Conservation (phyloP, 148 eudicot genomes). For the Vaccinium darrowii region DNA sequence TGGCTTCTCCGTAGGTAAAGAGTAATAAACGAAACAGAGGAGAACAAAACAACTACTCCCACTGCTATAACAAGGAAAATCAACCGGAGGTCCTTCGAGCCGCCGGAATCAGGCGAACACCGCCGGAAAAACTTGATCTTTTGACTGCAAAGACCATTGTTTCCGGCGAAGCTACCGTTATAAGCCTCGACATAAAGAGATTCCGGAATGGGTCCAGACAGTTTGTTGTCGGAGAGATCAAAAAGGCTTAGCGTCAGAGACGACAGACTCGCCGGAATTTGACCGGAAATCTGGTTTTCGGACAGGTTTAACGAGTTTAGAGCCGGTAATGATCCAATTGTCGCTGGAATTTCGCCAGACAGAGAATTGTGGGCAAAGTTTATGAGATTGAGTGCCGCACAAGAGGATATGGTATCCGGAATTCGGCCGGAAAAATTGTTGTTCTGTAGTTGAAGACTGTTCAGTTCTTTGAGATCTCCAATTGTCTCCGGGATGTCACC, state of each 20-base stretch:
- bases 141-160: slow-evolving; percentile 63
- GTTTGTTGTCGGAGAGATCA: slow-evolving; percentile 62
- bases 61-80: slow-evolving; percentile 42
- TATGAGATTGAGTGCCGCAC: slow-evolving; percentile 49
- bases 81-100: slow-evolving; percentile 23
- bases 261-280: slow-evolving; percentile 52
- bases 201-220: slow-evolving; percentile 60
- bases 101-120: slow-evolving; percentile 39
- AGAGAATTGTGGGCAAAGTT: slow-evolving; percentile 55
- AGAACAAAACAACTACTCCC: slow-evolving; percentile 34
- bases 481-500: slow-evolving; percentile 52
- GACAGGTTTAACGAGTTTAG: slow-evolving; percentile 69
- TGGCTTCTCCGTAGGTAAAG: slow-evolving; percentile 38
- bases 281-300: slow-evolving; percentile 53
- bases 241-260: slow-evolving; percentile 58
- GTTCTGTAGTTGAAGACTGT: slow-evolving; percentile 46
- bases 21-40: slow-evolving; percentile 30
- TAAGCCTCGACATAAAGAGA: slow-evolving; percentile 51
- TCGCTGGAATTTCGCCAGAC: slow-evolving; percentile 55
- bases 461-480: slow-evolving; percentile 49
- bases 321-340: slow-evolving; percentile 51
- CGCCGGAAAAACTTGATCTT: slow-evolving; percentile 35
- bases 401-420: slow-evolving; percentile 54
- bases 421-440: slow-evolving; percentile 60
- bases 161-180: slow-evolving; percentile 60